phyloP scores from a whole-genome alignment of 768 basidiomycete genomes.

The Butyriboletus loyo region DNA sequence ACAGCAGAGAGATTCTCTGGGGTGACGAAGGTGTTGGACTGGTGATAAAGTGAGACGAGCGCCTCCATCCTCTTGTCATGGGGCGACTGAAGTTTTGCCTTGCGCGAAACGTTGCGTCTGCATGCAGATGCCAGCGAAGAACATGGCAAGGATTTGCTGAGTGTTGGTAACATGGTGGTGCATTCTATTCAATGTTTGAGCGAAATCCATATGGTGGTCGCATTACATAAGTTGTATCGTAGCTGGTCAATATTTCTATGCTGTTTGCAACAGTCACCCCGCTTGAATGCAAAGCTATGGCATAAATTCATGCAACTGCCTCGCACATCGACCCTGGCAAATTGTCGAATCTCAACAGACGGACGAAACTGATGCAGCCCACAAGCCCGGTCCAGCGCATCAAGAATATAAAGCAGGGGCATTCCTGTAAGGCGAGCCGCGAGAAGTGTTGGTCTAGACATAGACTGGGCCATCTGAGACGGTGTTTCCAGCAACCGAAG shows the following conservation, averaged over 20 bases:
- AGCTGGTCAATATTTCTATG: too few relatives aligned
- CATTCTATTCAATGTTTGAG: background rate
- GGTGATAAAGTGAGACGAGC: constrained; percentile 76
- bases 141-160: constrained; percentile 6
- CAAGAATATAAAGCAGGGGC: too few relatives aligned
- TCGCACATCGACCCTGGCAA: background rate
- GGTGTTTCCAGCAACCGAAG: background rate
- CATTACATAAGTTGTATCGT: constrained; percentile 21
- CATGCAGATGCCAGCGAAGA: constrained; percentile 1
- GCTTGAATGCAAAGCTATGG: background rate
- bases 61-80: constrained; percentile 53
- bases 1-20: constrained; percentile 58
- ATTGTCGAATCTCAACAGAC: background rate
- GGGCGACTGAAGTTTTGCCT: constrained; percentile 12
- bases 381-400: background rate
- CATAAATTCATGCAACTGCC: background rate
- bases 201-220: background rate
- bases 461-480: background rate
- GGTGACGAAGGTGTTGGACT: constrained; percentile 68
- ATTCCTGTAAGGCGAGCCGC: background rate
- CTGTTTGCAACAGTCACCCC: too few relatives aligned
- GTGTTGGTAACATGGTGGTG: constrained; percentile 13
- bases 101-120: constrained; percentile 23
- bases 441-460: background rate
- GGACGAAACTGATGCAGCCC: background rate